Evolutionary conservation across 2,329 filamentous ascomycete species (phyloP).

Genomic region (Sporothrix pseudoabietina): DNA sequence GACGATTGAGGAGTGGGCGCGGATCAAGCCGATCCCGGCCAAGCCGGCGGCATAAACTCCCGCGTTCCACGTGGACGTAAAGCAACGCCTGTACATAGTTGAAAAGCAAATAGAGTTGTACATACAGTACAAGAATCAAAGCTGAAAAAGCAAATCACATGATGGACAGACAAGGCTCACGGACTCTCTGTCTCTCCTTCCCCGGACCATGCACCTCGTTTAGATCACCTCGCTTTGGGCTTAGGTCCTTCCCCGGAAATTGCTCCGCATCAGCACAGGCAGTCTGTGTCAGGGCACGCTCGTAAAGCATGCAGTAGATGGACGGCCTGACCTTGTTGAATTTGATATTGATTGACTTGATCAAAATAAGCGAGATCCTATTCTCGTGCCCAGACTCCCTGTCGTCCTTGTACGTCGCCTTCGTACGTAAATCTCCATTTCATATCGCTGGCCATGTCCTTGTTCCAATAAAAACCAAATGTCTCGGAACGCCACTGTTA

Average conservation of each 20-base stretch:
- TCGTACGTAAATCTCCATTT: not conserved
- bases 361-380: not conserved
- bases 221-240: not conserved
- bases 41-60: not conserved
- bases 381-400: not conserved
- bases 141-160: not conserved
- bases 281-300: not conserved
- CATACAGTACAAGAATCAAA: constrained; percentile 6
- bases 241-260: not conserved
- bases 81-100: not conserved
- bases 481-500: constrained; percentile 4
- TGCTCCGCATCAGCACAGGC: not conserved
- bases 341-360: not conserved
- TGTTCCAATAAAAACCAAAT: not conserved
- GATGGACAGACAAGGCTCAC: not conserved
- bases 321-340: not conserved
- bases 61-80: no score
- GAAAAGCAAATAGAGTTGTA: not conserved
- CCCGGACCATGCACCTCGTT: not conserved
- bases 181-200: no score
- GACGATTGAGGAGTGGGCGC: constrained; percentile 44
- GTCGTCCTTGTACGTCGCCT: not conserved
- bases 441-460: not conserved
- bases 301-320: not conserved
- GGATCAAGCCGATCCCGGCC: constrained; percentile 29